phyloP scores from a whole-genome alignment of 345 rosid genomes.

The Hibiscus tridactylites region DNA sequence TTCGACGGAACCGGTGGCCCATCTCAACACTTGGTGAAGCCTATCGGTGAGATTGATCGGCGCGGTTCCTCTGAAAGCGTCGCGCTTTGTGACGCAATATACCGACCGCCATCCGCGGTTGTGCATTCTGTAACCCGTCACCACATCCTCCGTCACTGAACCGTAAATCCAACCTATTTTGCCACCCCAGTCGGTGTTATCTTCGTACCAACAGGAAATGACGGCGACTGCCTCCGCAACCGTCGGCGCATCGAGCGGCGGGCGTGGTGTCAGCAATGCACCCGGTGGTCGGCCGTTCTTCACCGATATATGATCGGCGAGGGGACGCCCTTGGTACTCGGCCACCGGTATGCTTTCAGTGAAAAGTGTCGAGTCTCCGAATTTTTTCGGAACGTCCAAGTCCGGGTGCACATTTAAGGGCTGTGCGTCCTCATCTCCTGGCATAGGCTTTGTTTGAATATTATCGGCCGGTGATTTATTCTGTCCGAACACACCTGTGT shows the following conservation, averaged over 20 bases:
- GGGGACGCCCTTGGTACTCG: constrained; percentile 89
- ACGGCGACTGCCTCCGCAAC: constrained; percentile 98
- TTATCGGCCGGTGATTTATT: constrained; percentile 35
- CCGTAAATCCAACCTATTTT: constrained; percentile 81
- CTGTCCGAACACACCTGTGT: constrained; percentile 60
- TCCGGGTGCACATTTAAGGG: constrained; percentile 69
- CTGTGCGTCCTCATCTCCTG: constrained; percentile 15
- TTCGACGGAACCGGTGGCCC: constrained; percentile 97
- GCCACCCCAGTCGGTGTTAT: constrained; percentile 87
- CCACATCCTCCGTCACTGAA: constrained; percentile 76
- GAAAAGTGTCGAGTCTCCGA: constrained; percentile 70
- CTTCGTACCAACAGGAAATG: constrained; percentile 97
- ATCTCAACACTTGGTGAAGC: constrained; percentile 84
- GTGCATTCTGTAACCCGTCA: constrained; percentile 93
- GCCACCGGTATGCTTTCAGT: constrained; percentile 68
- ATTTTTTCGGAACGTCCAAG: constrained; percentile 55
- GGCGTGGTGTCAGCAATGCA: constrained; percentile 66
- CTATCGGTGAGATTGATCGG: constrained; percentile 89
- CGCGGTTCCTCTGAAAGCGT: constrained; percentile 86
- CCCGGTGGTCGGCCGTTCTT: constrained; percentile 97
- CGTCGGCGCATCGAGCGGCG: constrained; percentile 82
- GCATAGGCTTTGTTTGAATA: constrained; percentile 18
- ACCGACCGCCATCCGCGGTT: constrained; percentile 95
- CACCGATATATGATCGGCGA: constrained; percentile 83
- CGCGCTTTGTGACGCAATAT: constrained; percentile 83